Percentiles rank a stretch among this genome's conserved stretches.
Evolutionary conservation across 2,329 filamentous ascomycete species (phyloP).

Genomic region (Didymosphaeria variabile): DNA sequence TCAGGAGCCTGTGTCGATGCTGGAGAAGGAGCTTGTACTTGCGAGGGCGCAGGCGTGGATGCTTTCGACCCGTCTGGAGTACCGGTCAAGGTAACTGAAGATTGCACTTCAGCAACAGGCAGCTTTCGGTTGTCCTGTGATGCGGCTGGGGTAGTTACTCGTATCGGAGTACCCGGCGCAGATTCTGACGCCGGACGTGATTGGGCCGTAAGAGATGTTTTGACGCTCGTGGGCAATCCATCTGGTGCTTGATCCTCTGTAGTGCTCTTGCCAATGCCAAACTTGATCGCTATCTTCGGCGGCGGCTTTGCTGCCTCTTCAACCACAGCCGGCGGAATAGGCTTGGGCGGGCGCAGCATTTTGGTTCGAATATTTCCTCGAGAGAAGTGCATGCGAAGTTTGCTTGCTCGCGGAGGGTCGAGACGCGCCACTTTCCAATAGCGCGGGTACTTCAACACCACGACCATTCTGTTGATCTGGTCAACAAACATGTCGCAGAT

Average conservation of each 20-base stretch:
- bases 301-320: not conserved
- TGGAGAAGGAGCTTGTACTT: slow-evolving; percentile 9
- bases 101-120: not conserved
- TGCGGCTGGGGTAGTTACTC: not conserved
- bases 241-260: not conserved
- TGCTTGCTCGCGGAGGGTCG: slow-evolving; percentile 53
- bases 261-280: not conserved
- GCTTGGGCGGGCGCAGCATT: slow-evolving; percentile 18
- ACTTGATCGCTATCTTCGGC: slow-evolving; percentile 7
- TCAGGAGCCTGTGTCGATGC: slow-evolving; percentile 14
- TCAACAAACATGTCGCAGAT: slow-evolving; percentile 66
- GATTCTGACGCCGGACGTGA: not conserved
- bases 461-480: slow-evolving; percentile 57
- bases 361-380: slow-evolving; percentile 35
- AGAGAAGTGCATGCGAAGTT: slow-evolving; percentile 38
- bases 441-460: slow-evolving; percentile 63
- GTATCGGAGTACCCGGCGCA: not conserved
- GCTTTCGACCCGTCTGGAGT: not conserved
- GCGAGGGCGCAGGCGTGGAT: slow-evolving; percentile 16
- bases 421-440: slow-evolving; percentile 65
- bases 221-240: not conserved
- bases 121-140: not conserved
- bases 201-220: not conserved
- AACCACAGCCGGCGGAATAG: slow-evolving; percentile 4
- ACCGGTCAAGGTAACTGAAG: not conserved